Percentiles rank a stretch among this genome's conserved stretches.
These are phyloP conservation scores for Ustilago trichophora DNA, from an alignment of 1,284 basidiomycete genomes.

Conservation along the genomic window DNA sequence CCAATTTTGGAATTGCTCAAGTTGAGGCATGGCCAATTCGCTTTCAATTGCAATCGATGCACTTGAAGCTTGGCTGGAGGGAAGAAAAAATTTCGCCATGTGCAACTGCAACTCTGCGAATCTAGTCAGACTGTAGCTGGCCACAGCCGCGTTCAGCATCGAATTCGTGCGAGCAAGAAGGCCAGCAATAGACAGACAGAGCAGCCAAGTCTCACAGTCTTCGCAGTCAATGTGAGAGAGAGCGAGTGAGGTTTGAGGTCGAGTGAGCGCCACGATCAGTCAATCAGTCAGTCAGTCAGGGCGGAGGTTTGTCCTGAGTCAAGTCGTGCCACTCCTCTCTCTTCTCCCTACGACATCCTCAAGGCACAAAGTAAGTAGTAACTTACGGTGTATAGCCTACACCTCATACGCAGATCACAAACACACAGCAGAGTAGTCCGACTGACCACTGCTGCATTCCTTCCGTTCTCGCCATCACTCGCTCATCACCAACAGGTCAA, in stretches of 20 bases:
- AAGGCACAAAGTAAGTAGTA: slow-evolving; percentile 32
- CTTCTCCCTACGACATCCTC: slow-evolving; percentile 47
- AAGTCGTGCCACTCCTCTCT: slow-evolving; percentile 5
- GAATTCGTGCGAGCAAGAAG: too few relatives aligned
- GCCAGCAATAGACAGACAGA: too few relatives aligned
- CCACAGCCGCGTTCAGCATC: too few relatives aligned
- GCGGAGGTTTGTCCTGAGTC: slow-evolving; percentile 13
- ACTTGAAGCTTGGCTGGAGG: not conserved
- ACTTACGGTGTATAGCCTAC: not conserved
- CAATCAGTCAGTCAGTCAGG: not conserved
- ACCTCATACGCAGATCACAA: not conserved
- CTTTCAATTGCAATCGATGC: too few relatives aligned
- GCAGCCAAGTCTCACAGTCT: not conserved
- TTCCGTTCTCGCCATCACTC: slow-evolving; percentile 10
- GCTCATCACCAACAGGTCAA: slow-evolving; percentile 40
- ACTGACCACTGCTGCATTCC: slow-evolving; percentile 9
- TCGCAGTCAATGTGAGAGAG: not conserved
- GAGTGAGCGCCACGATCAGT: slow-evolving; percentile 1
- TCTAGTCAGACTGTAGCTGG: too few relatives aligned
- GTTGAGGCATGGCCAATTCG: too few relatives aligned
- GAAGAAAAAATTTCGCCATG: not conserved
- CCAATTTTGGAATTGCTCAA: too few relatives aligned
- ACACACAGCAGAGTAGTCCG: not conserved
- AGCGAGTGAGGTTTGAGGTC: not conserved
- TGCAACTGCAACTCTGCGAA: too few relatives aligned